Evolutionary conservation across 441 rosid species (phyloP).

Genomic region (Flueggea neowawraea): DNA sequence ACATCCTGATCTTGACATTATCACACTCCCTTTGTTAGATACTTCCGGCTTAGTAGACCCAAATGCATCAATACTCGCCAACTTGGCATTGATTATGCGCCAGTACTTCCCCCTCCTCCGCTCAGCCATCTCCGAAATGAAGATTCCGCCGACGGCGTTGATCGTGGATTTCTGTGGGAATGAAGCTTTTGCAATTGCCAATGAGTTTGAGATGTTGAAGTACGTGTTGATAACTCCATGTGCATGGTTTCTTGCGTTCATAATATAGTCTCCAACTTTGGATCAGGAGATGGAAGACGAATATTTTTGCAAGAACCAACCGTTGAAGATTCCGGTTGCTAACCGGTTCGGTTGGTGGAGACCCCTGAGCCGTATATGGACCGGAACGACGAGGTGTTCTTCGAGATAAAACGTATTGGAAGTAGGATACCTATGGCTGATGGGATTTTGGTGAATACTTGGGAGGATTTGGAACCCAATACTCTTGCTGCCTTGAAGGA

Average conservation of each 20-base stretch:
- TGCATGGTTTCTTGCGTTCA: constrained; percentile 56
- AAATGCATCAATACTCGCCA: constrained; percentile 10
- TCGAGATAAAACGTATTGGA: constrained; percentile 26
- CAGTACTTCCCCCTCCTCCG: constrained; percentile 17
- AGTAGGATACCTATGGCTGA: constrained; percentile 17
- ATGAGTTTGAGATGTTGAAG: constrained; percentile 43
- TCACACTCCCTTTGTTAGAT: constrained; percentile 25
- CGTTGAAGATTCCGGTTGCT: constrained; percentile 46
- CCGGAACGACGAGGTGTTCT: constrained; percentile 17
- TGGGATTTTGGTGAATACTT: constrained; percentile 38
- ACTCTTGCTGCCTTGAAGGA: constrained; percentile 19
- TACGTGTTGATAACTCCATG: constrained; percentile 38
- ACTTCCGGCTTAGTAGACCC: constrained; percentile 18
- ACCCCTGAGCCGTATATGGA: constrained; percentile 27
- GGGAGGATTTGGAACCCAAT: constrained; percentile 31
- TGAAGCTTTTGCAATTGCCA: constrained; percentile 38
- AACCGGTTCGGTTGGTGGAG: constrained; percentile 29
- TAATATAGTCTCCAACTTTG: constrained; percentile 28
- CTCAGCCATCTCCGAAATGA: constrained; percentile 18
- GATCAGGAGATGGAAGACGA: constrained; percentile 28
- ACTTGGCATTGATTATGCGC: constrained; percentile 24
- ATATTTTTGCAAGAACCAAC: constrained; percentile 22
- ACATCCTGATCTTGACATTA: constrained; percentile 4
- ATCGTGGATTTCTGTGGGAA: constrained; percentile 57
- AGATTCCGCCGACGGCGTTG: constrained; percentile 28